Base-by-base conservation (phyloP, 352 stramenopile species). In the Stramenopiles sp. region DNA sequence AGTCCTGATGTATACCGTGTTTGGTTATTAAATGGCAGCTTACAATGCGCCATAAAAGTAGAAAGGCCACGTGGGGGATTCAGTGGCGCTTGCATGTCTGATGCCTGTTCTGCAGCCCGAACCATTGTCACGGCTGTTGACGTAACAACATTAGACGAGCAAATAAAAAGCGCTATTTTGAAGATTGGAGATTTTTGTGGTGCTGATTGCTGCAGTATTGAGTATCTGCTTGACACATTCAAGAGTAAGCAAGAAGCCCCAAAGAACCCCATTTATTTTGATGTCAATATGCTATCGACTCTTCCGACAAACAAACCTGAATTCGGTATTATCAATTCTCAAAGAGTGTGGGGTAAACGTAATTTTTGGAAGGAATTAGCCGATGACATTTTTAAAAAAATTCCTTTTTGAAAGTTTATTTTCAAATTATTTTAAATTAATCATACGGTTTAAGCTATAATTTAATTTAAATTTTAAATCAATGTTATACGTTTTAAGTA, bases 241-340 rank as follows among this genome's bases (percentile, higher is more conserved):
- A 78, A 78, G 4, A 14, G 14, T 55, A 14, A 14, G 39, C 4
- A 55, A 14, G 39, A 55, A 14, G 14, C 14, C 39, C 4, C 22
- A 8, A 14, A 78, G 4, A 33, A 78, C 4, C 30, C 31, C 4
- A 33, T 78, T 31, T 78, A 33, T 78, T 78, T 78, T 78, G 71
- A 78, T 78, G 71, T 78, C 4, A 78, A 78, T 78, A 78, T 78
- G 71, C 22, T 78, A 31, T 78, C 71, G 4, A 78, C 71, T 14
- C 22, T 78, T 14, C 71, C 71, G 14, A 55, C 39, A 55, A 55
- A 55, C 14, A 55, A 14, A 4, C 4, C 4, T 55, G 39, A 55
- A 14, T 14, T 14, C 14, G 14, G 14, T 14, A 55, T 55, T 55
- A 55, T 55, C 4, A 55, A 55, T 55, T 4, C 39, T 55, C 4